Evolutionary conservation across 805 yeast species (phyloP).

Genomic region (Zygosaccharomyces kombuchaensis): DNA sequence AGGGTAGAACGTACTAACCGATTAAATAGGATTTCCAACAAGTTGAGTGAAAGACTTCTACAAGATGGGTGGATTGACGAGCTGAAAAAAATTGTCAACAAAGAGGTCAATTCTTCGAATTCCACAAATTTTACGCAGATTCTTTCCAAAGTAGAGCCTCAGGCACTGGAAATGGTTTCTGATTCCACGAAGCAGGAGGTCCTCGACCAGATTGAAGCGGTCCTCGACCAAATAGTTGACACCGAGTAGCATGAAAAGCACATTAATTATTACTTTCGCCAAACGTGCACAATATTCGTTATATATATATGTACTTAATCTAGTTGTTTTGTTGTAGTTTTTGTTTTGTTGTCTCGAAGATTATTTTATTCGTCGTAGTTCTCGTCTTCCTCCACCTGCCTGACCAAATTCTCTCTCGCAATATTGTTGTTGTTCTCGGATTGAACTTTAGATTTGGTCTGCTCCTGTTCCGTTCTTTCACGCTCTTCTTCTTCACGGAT

Average conservation of each 20-base stretch:
- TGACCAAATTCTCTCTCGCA: constrained; percentile 29
- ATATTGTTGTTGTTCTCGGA: constrained; percentile 6
- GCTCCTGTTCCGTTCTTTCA: constrained; percentile 18
- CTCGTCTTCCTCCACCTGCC: constrained; percentile 43
- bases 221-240: constrained; percentile 49
- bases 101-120: constrained; percentile 39
- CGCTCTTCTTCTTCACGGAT: constrained; percentile 37
- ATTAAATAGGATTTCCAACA: constrained; percentile 47
- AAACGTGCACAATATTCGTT: background rate
- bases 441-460: constrained; percentile 5
- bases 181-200: constrained; percentile 57
- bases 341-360: background rate
- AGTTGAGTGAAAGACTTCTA: constrained; percentile 57
- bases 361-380: constrained; percentile 40
- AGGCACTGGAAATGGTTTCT: constrained; percentile 68
- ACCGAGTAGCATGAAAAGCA: constrained; percentile 25
- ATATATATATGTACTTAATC: background rate
- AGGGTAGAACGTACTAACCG: background rate
- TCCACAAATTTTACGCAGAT: constrained; percentile 51
- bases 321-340: background rate
- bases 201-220: constrained; percentile 52
- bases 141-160: constrained; percentile 51
- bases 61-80: constrained; percentile 86
- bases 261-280: background rate
- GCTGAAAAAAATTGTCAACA: constrained; percentile 55